Evolutionary conservation across 495 filamentous ascomycete species (phyloP), one percentile per base, ranked within the genome.

Genomic region (Annulohypoxylon moriforme): DNA sequence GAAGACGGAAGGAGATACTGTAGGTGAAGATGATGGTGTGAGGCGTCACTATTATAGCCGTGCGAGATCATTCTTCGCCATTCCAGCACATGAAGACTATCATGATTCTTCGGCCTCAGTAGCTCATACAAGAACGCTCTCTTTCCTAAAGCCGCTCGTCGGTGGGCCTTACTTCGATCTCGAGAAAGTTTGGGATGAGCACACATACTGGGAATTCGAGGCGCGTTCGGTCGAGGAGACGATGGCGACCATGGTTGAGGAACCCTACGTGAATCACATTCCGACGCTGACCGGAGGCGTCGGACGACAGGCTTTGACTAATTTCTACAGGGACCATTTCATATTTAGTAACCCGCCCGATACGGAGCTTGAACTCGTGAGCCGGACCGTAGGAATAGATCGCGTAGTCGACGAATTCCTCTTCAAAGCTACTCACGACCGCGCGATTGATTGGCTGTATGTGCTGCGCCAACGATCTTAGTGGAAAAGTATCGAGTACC

Each of bases 251-350:
- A 89, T 89, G 86, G 84, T 87, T 9, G 76, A 83, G 16, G 83
- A 89, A 71, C 88, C 88, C 5, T 88, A 88, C 67, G 86, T 89
- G 18, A 89, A 88, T 74, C 85, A 90, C 60, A 72, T 90, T 4
- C 86, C 88, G 1, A 86, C 83, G 6, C 73, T 79, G 62, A 64
- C 73, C 13, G 59, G 57, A 4, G 94, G 91, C 0, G 84, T 92
- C n/a, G 94, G 94, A 0, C 77, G 85, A 5, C 82, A 87, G 42
- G 85, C 87, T 9, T 80, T 96, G n/a, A 85, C 85, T 0, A 78
- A 82, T 11, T 97, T 96, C 77, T 96, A 96, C 75, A 84, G 86
- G 0, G 78, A 93, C 9, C 87, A 91, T 75, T 96, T 96, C 79
- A 87, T 94, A 33, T 88, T 89, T 13, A 82, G 83, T 57, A 89